Percentiles rank a stretch among this genome's conserved stretches.
Conservation (phyloP, 305 asterid species). For the Solanum aculeatissimum region DNA sequence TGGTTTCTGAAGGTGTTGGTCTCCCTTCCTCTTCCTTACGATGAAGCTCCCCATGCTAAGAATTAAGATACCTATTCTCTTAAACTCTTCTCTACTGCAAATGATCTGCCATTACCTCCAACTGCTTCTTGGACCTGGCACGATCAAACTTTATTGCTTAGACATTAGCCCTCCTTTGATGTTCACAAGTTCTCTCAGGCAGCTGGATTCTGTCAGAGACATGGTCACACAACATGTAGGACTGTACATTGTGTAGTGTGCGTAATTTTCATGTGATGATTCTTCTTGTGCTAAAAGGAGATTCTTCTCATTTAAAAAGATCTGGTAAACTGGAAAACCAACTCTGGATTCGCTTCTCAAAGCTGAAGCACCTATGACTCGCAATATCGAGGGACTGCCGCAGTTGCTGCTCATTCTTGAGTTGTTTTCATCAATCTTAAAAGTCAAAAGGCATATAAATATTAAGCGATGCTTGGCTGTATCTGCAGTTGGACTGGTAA, state of each 20-base stretch:
- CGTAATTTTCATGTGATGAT: neutral
- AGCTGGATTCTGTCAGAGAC: neutral
- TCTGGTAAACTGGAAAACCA: neutral
- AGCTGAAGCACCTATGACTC: neutral
- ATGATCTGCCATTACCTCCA: neutral
- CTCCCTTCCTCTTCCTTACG: neutral
- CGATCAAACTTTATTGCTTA: neutral
- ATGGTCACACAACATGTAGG: neutral
- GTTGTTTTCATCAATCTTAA: neutral
- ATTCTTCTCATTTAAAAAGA: neutral
- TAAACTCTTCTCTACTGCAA: neutral
- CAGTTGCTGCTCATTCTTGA: neutral
- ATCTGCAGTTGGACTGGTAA: neutral
- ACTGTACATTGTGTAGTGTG: neutral
- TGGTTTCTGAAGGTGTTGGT: slow-evolving; percentile 19
- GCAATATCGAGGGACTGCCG: neutral
- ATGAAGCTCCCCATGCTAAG: neutral
- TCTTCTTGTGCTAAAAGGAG: neutral
- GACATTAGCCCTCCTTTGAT: neutral
- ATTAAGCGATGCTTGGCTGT: neutral
- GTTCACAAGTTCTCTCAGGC: neutral
- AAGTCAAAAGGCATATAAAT: neutral
- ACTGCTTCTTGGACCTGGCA: neutral
- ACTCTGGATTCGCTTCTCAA: neutral
- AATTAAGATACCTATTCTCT: neutral